Percentiles rank a stretch among this genome's conserved stretches.
These are phyloP conservation scores for Termitomyces sp. DNA, from an alignment of 768 basidiomycete species.

Conservation along the genomic window DNA sequence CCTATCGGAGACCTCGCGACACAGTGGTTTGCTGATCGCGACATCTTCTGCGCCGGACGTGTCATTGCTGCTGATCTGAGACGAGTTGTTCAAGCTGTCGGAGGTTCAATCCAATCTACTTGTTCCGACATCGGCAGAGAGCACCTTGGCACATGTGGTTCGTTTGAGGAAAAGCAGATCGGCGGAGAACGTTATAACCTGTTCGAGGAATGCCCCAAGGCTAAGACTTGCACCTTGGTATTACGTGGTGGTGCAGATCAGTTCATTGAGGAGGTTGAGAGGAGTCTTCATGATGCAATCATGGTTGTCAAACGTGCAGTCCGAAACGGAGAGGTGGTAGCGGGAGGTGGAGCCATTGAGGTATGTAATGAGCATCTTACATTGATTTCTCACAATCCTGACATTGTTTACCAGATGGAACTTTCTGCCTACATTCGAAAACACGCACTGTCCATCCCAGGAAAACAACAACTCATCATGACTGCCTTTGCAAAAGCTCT, in stretches of 20 bases:
- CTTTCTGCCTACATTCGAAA: constrained; percentile 91
- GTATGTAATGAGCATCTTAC: constrained; percentile 33
- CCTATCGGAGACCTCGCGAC: constrained; percentile 98
- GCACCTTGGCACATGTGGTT: constrained; percentile 90
- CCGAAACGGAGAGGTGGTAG: constrained; percentile 92
- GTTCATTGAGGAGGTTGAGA: constrained; percentile 97
- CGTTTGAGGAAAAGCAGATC: constrained; percentile 92
- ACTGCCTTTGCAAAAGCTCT: constrained; percentile 95
- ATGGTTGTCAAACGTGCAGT: constrained; percentile 99
- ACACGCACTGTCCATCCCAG: constrained; percentile 87
- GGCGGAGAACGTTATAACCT: constrained; percentile 96
- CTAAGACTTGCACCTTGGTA: constrained; percentile 92
- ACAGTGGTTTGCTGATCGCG: constrained; percentile 98
- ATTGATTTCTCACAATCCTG: not conserved
- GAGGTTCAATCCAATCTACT: constrained; percentile 92
- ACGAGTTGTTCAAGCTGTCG: constrained; percentile 92
- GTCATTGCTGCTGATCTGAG: constrained; percentile 87
- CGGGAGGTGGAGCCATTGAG: constrained; percentile 96
- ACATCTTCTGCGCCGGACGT: constrained; percentile 98
- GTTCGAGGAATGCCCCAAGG: constrained; percentile 88
- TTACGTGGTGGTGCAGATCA: constrained; percentile 97
- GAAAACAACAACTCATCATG: constrained; percentile 92
- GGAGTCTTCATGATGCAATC: constrained; percentile 96
- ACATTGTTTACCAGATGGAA: constrained; percentile 73
- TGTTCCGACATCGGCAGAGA: constrained; percentile 88